Conservation (phyloP, 2,329 filamentous ascomycete genomes). For the Lachnellula suecica region DNA sequence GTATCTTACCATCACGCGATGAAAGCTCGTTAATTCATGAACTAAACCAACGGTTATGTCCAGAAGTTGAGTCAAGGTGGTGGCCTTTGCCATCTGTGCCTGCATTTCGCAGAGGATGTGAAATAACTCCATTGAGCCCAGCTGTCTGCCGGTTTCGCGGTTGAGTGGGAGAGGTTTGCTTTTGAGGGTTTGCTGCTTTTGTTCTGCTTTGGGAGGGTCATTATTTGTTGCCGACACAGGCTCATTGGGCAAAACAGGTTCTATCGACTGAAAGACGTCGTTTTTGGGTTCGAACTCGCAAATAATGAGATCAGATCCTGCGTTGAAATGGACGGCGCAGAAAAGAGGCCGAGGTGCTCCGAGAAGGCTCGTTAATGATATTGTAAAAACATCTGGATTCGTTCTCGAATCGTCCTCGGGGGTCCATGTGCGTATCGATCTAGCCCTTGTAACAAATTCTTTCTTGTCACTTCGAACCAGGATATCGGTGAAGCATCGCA, state of each 20-base stretch:
- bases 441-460: constrained; percentile 17
- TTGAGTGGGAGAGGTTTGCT: constrained; percentile 19
- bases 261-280: constrained; percentile 16
- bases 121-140: constrained; percentile 24
- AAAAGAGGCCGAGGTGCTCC: constrained; percentile 16
- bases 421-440: constrained; percentile 6
- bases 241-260: constrained; percentile 10
- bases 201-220: constrained; percentile 12
- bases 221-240: constrained; percentile 14
- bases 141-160: constrained; percentile 13
- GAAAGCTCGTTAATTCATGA: constrained; percentile 22
- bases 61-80: constrained; percentile 12
- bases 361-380: constrained; percentile 16
- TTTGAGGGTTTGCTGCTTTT: constrained; percentile 9
- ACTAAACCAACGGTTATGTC: constrained; percentile 24
- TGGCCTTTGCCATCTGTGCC: constrained; percentile 15
- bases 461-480: constrained; percentile 16
- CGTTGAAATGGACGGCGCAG: constrained; percentile 21
- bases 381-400: constrained; percentile 22
- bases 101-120: constrained; percentile 23
- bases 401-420: constrained; percentile 2
- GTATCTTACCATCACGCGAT: constrained; percentile 22
- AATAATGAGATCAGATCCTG: constrained; percentile 16
- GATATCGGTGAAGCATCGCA: constrained; percentile 23
- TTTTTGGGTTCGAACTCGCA: constrained; percentile 23